Conservation (phyloP, 2,329 filamentous ascomycete genomes). For the Fusarium kyushuense region DNA sequence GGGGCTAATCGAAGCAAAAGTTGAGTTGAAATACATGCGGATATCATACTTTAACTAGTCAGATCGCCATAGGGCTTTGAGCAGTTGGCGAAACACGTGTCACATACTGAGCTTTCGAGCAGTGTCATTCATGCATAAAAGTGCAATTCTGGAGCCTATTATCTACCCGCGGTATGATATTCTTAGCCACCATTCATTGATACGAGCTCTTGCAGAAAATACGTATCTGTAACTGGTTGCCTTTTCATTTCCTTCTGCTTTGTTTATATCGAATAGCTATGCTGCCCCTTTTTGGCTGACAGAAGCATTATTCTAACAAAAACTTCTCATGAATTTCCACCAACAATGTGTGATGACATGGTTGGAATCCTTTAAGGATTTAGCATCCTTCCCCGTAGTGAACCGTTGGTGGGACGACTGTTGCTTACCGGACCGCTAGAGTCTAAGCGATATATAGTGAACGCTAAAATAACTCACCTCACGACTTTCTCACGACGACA, state of each 20-base stretch:
- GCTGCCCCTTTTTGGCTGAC: too few relatives aligned
- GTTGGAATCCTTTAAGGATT: background rate
- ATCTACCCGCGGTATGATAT: background rate
- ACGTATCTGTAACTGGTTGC: background rate
- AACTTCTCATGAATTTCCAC: background rate
- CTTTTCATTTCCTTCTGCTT: too few relatives aligned
- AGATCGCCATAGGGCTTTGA: background rate
- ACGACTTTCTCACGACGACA: background rate
- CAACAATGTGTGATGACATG: background rate
- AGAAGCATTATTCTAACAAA: too few relatives aligned
- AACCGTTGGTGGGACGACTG: constrained; percentile 7
- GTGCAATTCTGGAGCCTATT: background rate
- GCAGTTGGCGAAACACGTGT: background rate
- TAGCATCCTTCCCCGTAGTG: background rate
- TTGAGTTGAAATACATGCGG: background rate
- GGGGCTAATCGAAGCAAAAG: background rate
- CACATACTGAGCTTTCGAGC: background rate
- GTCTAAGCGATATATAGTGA: background rate
- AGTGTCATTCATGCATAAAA: background rate
- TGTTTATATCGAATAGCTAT: too few relatives aligned
- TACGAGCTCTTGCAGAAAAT: background rate
- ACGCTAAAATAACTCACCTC: constrained; percentile 2
- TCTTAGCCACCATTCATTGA: background rate
- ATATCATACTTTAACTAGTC: background rate
- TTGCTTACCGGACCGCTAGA: background rate